phyloP scores from a whole-genome alignment of 1,139 yeast species.

The Yamadazyma siamensis region DNA sequence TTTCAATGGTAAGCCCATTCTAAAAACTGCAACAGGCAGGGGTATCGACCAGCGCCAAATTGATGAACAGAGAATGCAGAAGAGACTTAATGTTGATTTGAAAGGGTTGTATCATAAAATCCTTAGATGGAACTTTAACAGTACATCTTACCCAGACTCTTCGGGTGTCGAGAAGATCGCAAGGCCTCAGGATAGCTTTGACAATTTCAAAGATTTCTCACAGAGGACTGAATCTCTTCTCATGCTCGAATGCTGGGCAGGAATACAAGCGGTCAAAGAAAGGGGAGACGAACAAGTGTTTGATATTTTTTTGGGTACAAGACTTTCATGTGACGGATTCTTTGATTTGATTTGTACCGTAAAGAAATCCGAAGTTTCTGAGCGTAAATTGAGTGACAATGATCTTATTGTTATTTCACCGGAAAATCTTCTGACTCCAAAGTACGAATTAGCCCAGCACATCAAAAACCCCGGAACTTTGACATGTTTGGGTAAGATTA shows the following conservation, averaged over 20 bases:
- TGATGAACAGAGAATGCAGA: slow-evolving; percentile 77
- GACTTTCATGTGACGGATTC: slow-evolving; percentile 81
- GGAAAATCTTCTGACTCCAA: slow-evolving; percentile 2
- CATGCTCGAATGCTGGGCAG: slow-evolving; percentile 92
- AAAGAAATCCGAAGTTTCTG: slow-evolving; percentile 48
- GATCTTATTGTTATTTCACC: slow-evolving; percentile 59
- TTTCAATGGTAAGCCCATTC: slow-evolving; percentile 33
- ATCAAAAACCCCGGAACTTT: slow-evolving; percentile 26
- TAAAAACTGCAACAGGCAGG: slow-evolving; percentile 15
- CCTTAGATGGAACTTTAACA: slow-evolving; percentile 73
- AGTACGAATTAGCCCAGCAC: slow-evolving; percentile 15
- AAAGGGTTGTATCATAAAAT: slow-evolving; percentile 70
- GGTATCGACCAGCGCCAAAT: slow-evolving; percentile 42
- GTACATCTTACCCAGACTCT: slow-evolving; percentile 55
- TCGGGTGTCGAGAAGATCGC: slow-evolving; percentile 20
- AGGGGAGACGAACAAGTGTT: slow-evolving; percentile 66
- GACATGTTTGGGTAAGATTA: slow-evolving; percentile 75
- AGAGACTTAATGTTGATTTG: slow-evolving; percentile 73
- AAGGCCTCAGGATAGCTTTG: slow-evolving; percentile 46
- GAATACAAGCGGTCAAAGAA: slow-evolving; percentile 68
- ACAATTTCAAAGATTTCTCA: slow-evolving; percentile 60
- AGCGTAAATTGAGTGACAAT: slow-evolving; percentile 62
- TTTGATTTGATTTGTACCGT: slow-evolving; percentile 86
- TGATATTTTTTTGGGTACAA: slow-evolving; percentile 66
- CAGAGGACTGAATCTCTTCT: slow-evolving; percentile 73